Evolutionary conservation across 1,139 yeast species (phyloP).

Genomic region (Pichia sp.): DNA sequence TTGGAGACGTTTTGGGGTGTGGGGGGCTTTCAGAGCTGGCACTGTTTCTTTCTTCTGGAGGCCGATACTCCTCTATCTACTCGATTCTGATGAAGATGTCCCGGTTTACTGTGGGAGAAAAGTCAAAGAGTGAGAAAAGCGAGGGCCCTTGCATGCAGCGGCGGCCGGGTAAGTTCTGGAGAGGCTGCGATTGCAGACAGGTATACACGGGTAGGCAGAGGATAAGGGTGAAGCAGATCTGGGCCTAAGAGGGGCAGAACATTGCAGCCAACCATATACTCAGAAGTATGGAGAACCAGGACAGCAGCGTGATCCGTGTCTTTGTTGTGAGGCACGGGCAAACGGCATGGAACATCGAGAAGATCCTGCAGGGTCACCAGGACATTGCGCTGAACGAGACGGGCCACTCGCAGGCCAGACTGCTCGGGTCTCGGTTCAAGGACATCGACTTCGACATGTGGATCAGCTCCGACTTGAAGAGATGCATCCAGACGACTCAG

Average conservation of each 20-base stretch:
- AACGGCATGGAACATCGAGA: slow-evolving; percentile 62
- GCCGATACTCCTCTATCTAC: neutral
- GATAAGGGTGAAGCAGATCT: too few species aligned
- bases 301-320: slow-evolving; percentile 43
- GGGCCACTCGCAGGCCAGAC: slow-evolving; percentile 54
- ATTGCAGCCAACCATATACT: too few species aligned
- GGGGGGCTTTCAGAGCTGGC: neutral
- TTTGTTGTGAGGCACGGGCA: slow-evolving; percentile 77
- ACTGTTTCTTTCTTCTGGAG: neutral
- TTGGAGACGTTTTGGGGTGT: neutral
- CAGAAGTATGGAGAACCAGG: slow-evolving; percentile 30
- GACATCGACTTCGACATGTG: slow-evolving; percentile 41
- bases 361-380: slow-evolving; percentile 71
- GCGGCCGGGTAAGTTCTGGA: slow-evolving; percentile 3
- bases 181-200: neutral
- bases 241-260: too few species aligned
- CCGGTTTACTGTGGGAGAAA: neutral
- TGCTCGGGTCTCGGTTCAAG: slow-evolving; percentile 40
- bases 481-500: slow-evolving; percentile 56
- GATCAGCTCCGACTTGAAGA: slow-evolving; percentile 47
- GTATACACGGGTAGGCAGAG: too few species aligned
- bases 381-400: slow-evolving; percentile 56
- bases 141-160: neutral
- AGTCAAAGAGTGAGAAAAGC: neutral
- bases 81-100: neutral